These are phyloP conservation scores for Botrytis elliptica DNA, from an alignment of 2,329 filamentous ascomycete genomes.

Conservation along the genomic window DNA sequence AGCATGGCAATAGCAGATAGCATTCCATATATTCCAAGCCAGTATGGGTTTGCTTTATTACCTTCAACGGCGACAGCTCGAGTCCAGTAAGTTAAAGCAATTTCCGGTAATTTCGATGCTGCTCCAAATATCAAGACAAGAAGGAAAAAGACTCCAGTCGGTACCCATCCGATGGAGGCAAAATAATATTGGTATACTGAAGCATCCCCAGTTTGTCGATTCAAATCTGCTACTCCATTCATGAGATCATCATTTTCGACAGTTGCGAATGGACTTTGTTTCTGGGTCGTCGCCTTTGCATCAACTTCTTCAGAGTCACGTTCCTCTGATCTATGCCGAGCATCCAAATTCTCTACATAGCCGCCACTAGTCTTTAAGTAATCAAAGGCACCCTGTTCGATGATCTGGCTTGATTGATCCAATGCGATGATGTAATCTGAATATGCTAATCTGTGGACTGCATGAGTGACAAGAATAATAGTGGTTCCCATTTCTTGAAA, in stretches of 20 bases:
- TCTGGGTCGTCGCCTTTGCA: not conserved
- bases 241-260: conserved; percentile 12
- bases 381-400: conserved; percentile 43
- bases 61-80: conserved; percentile 12
- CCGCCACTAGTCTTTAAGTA: conserved; percentile 34
- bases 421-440: conserved; percentile 45
- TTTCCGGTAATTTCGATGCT: conserved; percentile 27
- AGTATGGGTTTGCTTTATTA: conserved; percentile 15
- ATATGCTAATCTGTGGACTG: conserved; percentile 38
- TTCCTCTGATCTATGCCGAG: conserved; percentile 20
- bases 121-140: conserved; percentile 22
- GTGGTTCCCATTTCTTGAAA: conserved; percentile 39
- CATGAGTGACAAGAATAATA: conserved; percentile 42
- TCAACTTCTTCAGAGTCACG: not conserved
- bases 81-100: conserved; percentile 26
- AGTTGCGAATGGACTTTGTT: not conserved
- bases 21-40: conserved; percentile 15
- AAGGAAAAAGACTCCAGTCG: conserved; percentile 19
- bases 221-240: conserved; percentile 1
- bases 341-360: conserved; percentile 29
- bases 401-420: conserved; percentile 36
- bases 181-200: conserved; percentile 37
- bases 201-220: conserved; percentile 30
- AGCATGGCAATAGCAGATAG: conserved; percentile 10
- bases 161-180: conserved; percentile 30